Evolutionary conservation across 345 rosid genomes (phyloP).

Genomic region (Brassica incana): DNA sequence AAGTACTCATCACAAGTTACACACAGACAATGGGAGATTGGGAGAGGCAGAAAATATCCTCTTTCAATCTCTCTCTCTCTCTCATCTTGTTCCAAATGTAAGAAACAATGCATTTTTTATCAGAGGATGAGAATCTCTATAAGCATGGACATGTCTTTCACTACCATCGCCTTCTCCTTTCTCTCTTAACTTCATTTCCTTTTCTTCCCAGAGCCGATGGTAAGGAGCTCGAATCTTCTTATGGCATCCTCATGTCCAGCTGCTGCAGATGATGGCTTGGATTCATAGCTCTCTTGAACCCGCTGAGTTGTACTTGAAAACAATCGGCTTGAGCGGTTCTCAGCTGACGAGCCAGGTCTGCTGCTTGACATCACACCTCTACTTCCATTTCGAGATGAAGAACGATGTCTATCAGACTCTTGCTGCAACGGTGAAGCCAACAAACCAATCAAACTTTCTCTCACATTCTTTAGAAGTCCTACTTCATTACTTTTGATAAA

Average conservation of each 20-base stretch:
- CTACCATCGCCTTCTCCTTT: not conserved
- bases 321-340: conserved; percentile 63
- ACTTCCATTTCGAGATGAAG: conserved; percentile 70
- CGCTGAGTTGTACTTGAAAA: conserved; percentile 69
- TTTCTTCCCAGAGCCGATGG: conserved; percentile 58
- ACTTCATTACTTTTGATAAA: conserved; percentile 1
- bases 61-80: not conserved
- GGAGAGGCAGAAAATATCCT: not conserved
- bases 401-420: conserved; percentile 60
- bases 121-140: not conserved
- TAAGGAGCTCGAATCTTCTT: conserved; percentile 75
- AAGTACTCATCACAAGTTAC: conserved; percentile 18
- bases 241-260: conserved; percentile 68
- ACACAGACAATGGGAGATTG: not conserved
- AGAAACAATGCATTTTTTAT: conserved; percentile 7
- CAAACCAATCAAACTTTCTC: conserved; percentile 24
- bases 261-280: conserved; percentile 56
- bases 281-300: conserved; percentile 61
- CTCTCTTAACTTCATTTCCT: conserved; percentile 41
- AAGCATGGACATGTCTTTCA: conserved; percentile 6
- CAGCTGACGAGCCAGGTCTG: conserved; percentile 74
- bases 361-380: conserved; percentile 61
- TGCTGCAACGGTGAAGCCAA: conserved; percentile 46
- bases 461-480: conserved; percentile 4
- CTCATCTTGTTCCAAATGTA: conserved; percentile 19